Conservation (phyloP, 1,284 basidiomycete species). For the Melampsora abietis-canadensis region DNA sequence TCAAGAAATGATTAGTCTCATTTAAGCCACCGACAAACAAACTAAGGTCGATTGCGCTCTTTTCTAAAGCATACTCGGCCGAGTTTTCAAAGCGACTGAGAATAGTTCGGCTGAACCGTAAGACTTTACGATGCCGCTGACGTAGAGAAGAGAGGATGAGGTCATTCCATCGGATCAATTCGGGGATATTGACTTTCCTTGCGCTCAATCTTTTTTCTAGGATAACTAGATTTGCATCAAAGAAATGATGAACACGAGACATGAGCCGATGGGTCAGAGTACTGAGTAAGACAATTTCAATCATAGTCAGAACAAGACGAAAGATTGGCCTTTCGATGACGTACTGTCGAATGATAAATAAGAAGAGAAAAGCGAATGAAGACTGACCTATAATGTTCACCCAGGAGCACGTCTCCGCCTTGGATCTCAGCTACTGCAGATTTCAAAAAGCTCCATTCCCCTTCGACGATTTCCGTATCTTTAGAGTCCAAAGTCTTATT, state of each 20-base stretch:
- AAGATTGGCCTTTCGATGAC: neutral
- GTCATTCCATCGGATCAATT: conserved; percentile 39
- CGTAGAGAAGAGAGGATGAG: conserved; percentile 40
- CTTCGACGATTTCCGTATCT: conserved; percentile 93
- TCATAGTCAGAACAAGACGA: conserved; percentile 5
- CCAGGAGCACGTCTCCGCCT: conserved; percentile 85
- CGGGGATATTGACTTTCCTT: conserved; percentile 29
- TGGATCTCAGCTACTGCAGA: conserved; percentile 84
- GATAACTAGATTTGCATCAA: conserved; percentile 40
- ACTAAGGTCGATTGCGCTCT: conserved; percentile 66
- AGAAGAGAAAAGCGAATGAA: neutral
- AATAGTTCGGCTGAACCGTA: conserved; percentile 52
- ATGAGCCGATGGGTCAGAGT: conserved; percentile 84
- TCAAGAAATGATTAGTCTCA: conserved; percentile 85
- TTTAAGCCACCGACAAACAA: conserved; percentile 76
- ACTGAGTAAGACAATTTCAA: conserved; percentile 53
- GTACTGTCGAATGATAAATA: conserved; percentile 49
- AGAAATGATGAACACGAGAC: conserved; percentile 51
- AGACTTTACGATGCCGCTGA: conserved; percentile 42
- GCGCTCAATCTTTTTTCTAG: conserved; percentile 31
- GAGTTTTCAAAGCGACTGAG: conserved; percentile 86
- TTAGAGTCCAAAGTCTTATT: conserved; percentile 86
- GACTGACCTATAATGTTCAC: conserved; percentile 83
- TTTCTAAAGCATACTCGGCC: conserved; percentile 84
- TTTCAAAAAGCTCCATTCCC: conserved; percentile 92